phyloP scores from a whole-genome alignment of 2,329 filamentous ascomycete genomes.

The Emydomyces testavorans region DNA sequence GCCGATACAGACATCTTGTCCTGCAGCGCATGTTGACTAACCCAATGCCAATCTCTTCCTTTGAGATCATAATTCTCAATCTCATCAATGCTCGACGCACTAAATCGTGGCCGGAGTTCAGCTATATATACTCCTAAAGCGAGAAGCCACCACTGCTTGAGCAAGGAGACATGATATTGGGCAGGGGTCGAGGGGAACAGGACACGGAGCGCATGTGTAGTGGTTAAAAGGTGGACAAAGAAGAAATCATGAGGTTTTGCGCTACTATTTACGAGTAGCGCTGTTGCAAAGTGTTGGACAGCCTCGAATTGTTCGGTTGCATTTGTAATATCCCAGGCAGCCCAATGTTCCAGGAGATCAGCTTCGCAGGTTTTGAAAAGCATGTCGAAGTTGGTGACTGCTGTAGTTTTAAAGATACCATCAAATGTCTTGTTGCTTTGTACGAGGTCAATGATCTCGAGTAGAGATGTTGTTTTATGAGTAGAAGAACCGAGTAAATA shows the following conservation, averaged over 20 bases:
- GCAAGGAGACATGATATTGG: slow-evolving; percentile 58
- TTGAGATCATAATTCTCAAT: slow-evolving; percentile 51
- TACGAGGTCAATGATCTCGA: slow-evolving; percentile 61
- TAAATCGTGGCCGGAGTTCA: slow-evolving; percentile 60
- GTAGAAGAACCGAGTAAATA: slow-evolving; percentile 54
- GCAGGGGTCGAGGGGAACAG: slow-evolving; percentile 65
- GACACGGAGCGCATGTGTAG: slow-evolving; percentile 78
- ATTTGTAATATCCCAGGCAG: slow-evolving; percentile 57
- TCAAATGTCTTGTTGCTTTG: slow-evolving; percentile 59
- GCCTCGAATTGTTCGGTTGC: slow-evolving; percentile 56
- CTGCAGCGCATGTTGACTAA: slow-evolving; percentile 55
- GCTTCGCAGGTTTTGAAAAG: slow-evolving; percentile 60
- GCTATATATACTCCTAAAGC: slow-evolving; percentile 66
- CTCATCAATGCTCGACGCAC: slow-evolving; percentile 41
- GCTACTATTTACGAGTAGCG: slow-evolving; percentile 30
- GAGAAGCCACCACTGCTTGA: slow-evolving; percentile 85
- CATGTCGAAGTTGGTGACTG: slow-evolving; percentile 51
- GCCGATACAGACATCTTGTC: slow-evolving; percentile 56
- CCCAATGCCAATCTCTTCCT: slow-evolving; percentile 63
- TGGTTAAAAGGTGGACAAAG: slow-evolving; percentile 68
- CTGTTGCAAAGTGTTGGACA: slow-evolving; percentile 46
- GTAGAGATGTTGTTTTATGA: slow-evolving; percentile 49
- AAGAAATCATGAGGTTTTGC: slow-evolving; percentile 65
- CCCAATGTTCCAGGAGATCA: slow-evolving; percentile 76
- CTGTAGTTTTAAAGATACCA: slow-evolving; percentile 48